These are phyloP conservation scores for Nectriaceae sp. DNA, from an alignment of 2,329 filamentous ascomycete species.

Conservation along the genomic window DNA sequence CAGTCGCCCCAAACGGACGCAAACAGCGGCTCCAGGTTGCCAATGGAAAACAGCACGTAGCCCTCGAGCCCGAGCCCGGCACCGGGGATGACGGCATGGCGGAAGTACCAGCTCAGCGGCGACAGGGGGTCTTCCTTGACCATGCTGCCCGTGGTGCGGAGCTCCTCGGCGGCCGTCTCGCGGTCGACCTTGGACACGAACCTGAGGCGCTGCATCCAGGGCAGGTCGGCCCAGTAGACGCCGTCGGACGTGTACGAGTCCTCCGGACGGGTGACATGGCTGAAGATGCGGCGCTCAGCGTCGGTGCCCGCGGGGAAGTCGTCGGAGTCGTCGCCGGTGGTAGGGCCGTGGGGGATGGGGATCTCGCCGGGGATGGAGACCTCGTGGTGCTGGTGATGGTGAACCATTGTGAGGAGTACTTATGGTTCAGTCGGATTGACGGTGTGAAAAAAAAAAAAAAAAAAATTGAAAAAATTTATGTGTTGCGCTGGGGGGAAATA, in stretches of 20 bases:
- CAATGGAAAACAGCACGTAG: conserved; percentile 96
- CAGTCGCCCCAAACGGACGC: conserved; percentile 73
- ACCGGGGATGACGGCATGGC: conserved; percentile 88
- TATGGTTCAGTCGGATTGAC: too few species aligned
- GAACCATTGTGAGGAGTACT: not conserved
- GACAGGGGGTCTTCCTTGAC: conserved; percentile 84
- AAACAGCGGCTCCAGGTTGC: conserved; percentile 86
- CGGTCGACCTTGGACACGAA: conserved; percentile 78
- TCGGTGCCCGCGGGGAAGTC: conserved; percentile 47
- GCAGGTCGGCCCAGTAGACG: conserved; percentile 91
- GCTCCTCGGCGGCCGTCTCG: conserved; percentile 69
- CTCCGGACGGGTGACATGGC: conserved; percentile 80
- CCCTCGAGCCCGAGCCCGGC: conserved; percentile 91
- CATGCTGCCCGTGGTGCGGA: conserved; percentile 70
- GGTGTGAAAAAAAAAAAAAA: not conserved
- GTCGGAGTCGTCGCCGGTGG: conserved; percentile 50
- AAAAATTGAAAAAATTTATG: conserved; percentile 2
- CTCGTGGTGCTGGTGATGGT: conserved; percentile 35
- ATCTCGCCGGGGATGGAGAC: conserved; percentile 50
- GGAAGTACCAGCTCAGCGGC: conserved; percentile 83
- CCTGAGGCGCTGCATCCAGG: conserved; percentile 64
- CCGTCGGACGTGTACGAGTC: conserved; percentile 84
- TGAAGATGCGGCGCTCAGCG: conserved; percentile 66
- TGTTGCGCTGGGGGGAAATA: conserved; percentile 3
- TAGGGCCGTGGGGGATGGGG: conserved; percentile 53